Percentiles rank a stretch among this genome's conserved stretches.
Evolutionary conservation across 2,329 filamentous ascomycete genomes (phyloP).

Genomic region (Elsinoe fawcettii): DNA sequence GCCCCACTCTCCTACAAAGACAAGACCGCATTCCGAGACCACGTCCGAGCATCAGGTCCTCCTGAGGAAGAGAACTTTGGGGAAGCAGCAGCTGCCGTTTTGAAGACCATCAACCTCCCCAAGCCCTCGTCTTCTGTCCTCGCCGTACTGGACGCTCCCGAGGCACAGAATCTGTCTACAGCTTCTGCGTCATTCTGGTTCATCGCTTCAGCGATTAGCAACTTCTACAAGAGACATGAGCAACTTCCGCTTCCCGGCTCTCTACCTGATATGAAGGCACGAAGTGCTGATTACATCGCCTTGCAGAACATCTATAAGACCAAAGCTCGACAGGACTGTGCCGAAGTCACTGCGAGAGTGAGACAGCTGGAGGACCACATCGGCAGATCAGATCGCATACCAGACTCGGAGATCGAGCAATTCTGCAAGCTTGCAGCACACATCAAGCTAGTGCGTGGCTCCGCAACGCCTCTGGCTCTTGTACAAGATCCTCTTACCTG

Average conservation of each 20-base stretch:
- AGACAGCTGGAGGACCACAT: slow-evolving; percentile 47
- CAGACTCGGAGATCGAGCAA: slow-evolving; percentile 54
- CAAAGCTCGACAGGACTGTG: slow-evolving; percentile 71
- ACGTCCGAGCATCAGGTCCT: slow-evolving; percentile 70
- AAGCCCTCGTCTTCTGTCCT: slow-evolving; percentile 61
- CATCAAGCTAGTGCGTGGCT: slow-evolving; percentile 72
- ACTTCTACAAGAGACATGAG: slow-evolving; percentile 66
- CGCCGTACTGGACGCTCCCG: slow-evolving; percentile 69
- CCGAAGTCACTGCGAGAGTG: slow-evolving; percentile 63
- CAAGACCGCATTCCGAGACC: slow-evolving; percentile 71
- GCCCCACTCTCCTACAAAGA: slow-evolving; percentile 71
- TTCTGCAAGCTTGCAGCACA: slow-evolving; percentile 96
- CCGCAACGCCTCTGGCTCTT: slow-evolving; percentile 42
- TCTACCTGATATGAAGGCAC: slow-evolving; percentile 95
- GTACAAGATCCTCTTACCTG: slow-evolving; percentile 35
- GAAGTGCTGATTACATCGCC: slow-evolving; percentile 79
- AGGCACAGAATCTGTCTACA: slow-evolving; percentile 41
- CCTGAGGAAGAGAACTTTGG: slow-evolving; percentile 82
- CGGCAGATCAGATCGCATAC: slow-evolving; percentile 29
- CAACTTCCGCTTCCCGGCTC: slow-evolving; percentile 77
- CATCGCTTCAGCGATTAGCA: slow-evolving; percentile 69
- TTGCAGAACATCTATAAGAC: slow-evolving; percentile 89
- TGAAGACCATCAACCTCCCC: slow-evolving; percentile 72
- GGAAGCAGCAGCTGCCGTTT: slow-evolving; percentile 76
- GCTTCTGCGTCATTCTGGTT: slow-evolving; percentile 71